phyloP scores from a whole-genome alignment of 2,329 filamentous ascomycete species.

The Phaeosphaeriaceae sp. region DNA sequence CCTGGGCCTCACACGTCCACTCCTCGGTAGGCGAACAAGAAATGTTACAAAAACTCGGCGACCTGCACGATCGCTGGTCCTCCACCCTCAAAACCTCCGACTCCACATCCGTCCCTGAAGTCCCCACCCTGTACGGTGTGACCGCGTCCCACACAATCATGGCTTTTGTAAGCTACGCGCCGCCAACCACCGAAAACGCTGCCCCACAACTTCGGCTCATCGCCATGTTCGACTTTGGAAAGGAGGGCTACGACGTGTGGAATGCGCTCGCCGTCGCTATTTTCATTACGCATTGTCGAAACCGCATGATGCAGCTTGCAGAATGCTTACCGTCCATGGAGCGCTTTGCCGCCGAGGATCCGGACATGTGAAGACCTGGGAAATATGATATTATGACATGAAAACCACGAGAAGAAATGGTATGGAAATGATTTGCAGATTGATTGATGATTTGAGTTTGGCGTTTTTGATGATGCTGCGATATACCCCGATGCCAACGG shows the following conservation, averaged over 20 bases:
- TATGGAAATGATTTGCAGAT: not conserved
- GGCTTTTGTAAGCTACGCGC: slow-evolving; percentile 58
- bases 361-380: slow-evolving; percentile 34
- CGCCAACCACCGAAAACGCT: slow-evolving; percentile 37
- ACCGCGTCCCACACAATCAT: slow-evolving; percentile 61
- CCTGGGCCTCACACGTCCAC: slow-evolving; percentile 48
- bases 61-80: slow-evolving; percentile 53
- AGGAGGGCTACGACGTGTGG: slow-evolving; percentile 64
- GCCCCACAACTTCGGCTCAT: slow-evolving; percentile 50
- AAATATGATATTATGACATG: too few relatives aligned
- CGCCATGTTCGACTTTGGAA: slow-evolving; percentile 60
- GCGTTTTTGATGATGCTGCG: not conserved
- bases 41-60: slow-evolving; percentile 53
- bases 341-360: slow-evolving; percentile 26
- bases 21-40: slow-evolving; percentile 50
- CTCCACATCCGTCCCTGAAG: slow-evolving; percentile 19
- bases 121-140: slow-evolving; percentile 61
- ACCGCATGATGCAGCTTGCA: slow-evolving; percentile 56
- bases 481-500: not conserved
- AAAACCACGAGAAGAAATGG: too few relatives aligned
- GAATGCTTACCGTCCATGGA: slow-evolving; percentile 38
- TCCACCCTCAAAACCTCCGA: slow-evolving; percentile 39
- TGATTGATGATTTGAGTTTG: not conserved
- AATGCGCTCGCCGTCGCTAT: slow-evolving; percentile 64
- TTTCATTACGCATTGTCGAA: slow-evolving; percentile 60